Evolutionary conservation across 306 rosid species (phyloP).

Genomic region (Casuarina cunninghamiana): DNA sequence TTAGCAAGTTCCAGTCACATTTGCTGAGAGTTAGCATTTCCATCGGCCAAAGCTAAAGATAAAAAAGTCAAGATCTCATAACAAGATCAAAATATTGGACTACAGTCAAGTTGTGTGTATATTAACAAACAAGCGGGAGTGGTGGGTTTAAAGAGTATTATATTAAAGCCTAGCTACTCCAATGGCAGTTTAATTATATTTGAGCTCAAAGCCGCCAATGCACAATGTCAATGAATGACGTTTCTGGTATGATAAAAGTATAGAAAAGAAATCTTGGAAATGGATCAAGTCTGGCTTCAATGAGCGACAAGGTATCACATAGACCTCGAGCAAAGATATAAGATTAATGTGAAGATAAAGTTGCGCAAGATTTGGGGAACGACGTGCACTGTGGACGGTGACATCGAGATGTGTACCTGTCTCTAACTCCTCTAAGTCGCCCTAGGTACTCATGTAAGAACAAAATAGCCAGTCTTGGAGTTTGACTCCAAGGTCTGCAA

Average conservation of each 20-base stretch:
- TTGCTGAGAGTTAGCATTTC: not conserved
- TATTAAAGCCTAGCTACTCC: not conserved
- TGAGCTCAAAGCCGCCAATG: not conserved
- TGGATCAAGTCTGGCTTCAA: slow-evolving; percentile 18
- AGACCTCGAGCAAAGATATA: slow-evolving; percentile 26
- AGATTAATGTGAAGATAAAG: slow-evolving; percentile 33
- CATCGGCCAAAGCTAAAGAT: not conserved
- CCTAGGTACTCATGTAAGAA: slow-evolving; percentile 29
- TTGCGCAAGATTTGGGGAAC: slow-evolving; percentile 38
- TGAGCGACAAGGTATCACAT: slow-evolving; percentile 38
- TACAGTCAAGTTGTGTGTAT: not conserved
- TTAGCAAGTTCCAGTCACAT: not conserved
- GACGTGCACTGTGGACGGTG: slow-evolving; percentile 24
- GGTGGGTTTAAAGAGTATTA: not conserved
- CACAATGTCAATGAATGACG: not conserved
- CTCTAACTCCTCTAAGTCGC: slow-evolving; percentile 27
- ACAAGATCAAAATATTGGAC: not conserved
- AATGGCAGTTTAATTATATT: not conserved
- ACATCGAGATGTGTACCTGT: slow-evolving; percentile 55
- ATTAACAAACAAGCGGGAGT: not conserved
- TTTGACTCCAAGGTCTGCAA: slow-evolving; percentile 38
- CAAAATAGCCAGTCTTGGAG: slow-evolving; percentile 51
- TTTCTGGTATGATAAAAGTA: not conserved
- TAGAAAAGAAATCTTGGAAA: slow-evolving; percentile 20
- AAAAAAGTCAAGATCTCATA: too few species aligned